A percentile compares a stretch with the other conserved stretches of the same genome.
Conservation (phyloP, 768 basidiomycete genomes). For the Coprinopsis cinerea region DNA sequence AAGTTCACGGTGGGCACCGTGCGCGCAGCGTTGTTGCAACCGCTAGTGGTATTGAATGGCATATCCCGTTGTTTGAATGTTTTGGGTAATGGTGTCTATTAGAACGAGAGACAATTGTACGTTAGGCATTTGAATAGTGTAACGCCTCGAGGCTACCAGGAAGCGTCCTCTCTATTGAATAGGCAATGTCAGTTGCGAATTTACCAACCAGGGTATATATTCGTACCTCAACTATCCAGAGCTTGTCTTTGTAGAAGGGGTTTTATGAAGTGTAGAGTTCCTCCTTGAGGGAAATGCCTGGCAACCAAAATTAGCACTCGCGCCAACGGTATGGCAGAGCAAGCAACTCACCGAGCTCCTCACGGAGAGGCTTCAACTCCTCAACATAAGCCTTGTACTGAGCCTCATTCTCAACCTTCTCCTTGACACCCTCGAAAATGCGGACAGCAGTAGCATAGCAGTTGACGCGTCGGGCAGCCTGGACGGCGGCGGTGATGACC, state of each 20-base stretch:
- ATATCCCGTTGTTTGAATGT: background rate
- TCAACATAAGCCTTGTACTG: conserved; percentile 93
- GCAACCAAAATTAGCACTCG: background rate
- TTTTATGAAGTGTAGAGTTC: conserved; percentile 35
- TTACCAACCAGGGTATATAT: no score
- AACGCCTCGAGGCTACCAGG: background rate
- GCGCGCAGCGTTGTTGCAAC: no score
- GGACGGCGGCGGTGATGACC: conserved; percentile 83
- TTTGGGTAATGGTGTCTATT: conserved; percentile 3
- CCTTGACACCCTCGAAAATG: conserved; percentile 91
- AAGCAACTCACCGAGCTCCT: conserved; percentile 80
- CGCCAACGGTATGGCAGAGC: background rate
- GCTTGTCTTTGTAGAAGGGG: background rate
- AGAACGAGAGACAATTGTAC: conserved; percentile 1
- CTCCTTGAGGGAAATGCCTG: conserved; percentile 38
- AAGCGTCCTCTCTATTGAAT: no score
- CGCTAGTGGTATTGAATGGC: no score
- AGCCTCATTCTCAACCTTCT: conserved; percentile 96
- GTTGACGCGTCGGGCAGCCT: conserved; percentile 86
- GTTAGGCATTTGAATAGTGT: background rate
- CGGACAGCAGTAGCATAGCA: conserved; percentile 97
- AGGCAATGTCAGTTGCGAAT: no score
- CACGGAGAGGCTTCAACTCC: conserved; percentile 80
- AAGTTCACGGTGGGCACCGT: no score
- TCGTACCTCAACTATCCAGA: background rate